A percentile compares a stretch with the other conserved stretches of the same genome.
Evolutionary conservation across 2,329 filamentous ascomycete species (phyloP).

Genomic region (Nigrospora oryzae): DNA sequence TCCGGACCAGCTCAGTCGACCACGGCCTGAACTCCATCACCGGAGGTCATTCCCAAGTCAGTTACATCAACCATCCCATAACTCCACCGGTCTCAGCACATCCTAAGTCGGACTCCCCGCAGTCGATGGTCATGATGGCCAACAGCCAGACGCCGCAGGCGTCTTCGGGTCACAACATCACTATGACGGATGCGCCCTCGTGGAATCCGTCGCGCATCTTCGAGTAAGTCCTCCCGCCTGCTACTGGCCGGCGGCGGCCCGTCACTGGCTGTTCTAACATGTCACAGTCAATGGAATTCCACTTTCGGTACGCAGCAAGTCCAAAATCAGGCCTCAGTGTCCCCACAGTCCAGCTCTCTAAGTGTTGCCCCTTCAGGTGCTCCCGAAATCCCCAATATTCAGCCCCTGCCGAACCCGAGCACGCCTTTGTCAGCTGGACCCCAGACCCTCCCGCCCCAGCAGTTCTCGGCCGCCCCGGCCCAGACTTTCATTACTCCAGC

Average conservation of each 20-base stretch:
- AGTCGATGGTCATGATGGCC: slow-evolving; percentile 65
- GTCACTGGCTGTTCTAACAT: slow-evolving; percentile 6
- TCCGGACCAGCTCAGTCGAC: slow-evolving; percentile 41
- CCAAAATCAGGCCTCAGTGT: slow-evolving; percentile 32
- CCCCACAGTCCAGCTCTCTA: slow-evolving; percentile 40
- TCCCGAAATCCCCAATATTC: slow-evolving; percentile 43
- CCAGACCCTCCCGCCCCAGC: slow-evolving; percentile 38
- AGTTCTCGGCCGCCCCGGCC: slow-evolving; percentile 44
- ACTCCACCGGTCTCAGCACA: slow-evolving; percentile 72
- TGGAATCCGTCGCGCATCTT: slow-evolving; percentile 89
- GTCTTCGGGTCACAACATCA: slow-evolving; percentile 45
- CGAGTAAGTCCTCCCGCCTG: slow-evolving; percentile 55
- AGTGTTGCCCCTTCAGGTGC: slow-evolving; percentile 44
- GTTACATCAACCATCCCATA: slow-evolving; percentile 63
- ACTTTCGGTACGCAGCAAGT: slow-evolving; percentile 71
- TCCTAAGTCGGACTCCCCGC: slow-evolving; percentile 70
- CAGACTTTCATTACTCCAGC: slow-evolving; percentile 58
- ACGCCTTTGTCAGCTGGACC: slow-evolving; percentile 33
- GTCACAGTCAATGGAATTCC: slow-evolving; percentile 80
- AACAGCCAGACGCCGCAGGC: slow-evolving; percentile 45
- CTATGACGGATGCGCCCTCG: slow-evolving; percentile 52
- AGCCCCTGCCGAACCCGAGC: slow-evolving; percentile 41
- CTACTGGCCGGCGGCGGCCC: background rate
- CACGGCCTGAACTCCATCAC: slow-evolving; percentile 45
- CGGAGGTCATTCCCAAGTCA: slow-evolving; percentile 50